Conservation (phyloP, 2,329 filamentous ascomycete genomes). For the Claviceps quebecensis region DNA sequence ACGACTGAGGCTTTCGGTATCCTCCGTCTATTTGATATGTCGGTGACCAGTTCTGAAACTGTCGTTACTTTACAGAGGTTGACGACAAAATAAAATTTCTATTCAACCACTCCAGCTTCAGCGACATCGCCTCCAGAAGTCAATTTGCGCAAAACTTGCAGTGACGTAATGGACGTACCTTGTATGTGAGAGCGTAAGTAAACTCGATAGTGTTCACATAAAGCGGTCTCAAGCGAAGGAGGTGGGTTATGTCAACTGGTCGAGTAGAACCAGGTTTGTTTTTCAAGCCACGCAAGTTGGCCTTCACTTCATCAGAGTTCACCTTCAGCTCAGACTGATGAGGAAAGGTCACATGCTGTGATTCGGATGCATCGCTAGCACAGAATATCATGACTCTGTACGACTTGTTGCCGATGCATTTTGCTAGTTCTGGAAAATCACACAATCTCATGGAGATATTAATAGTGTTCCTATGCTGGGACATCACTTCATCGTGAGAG, state of each 20-base stretch:
- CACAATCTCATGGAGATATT: constrained; percentile 32
- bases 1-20: constrained; percentile 74
- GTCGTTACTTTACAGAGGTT: constrained; percentile 63
- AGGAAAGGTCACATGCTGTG: constrained; percentile 76
- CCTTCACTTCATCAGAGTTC: constrained; percentile 76
- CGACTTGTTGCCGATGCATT: constrained; percentile 44
- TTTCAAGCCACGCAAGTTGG: constrained; percentile 88
- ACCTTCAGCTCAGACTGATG: constrained; percentile 86
- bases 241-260: constrained; percentile 77
- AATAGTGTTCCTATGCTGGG: constrained; percentile 35
- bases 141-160: constrained; percentile 1
- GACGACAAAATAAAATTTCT: constrained; percentile 61
- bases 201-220: constrained; percentile 71
- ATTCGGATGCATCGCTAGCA: constrained; percentile 45
- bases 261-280: constrained; percentile 92
- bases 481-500: constrained; percentile 33
- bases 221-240: constrained; percentile 51
- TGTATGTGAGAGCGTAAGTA: constrained; percentile 82
- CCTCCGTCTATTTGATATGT: constrained; percentile 50
- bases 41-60: constrained; percentile 55
- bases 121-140: background rate
- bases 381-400: constrained; percentile 75
- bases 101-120: constrained; percentile 10
- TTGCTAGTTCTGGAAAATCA: constrained; percentile 36
- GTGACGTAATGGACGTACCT: constrained; percentile 40